These are phyloP conservation scores for Phaeosphaeria sp. DNA, from an alignment of 2,329 filamentous ascomycete species.

Conservation along the genomic window DNA sequence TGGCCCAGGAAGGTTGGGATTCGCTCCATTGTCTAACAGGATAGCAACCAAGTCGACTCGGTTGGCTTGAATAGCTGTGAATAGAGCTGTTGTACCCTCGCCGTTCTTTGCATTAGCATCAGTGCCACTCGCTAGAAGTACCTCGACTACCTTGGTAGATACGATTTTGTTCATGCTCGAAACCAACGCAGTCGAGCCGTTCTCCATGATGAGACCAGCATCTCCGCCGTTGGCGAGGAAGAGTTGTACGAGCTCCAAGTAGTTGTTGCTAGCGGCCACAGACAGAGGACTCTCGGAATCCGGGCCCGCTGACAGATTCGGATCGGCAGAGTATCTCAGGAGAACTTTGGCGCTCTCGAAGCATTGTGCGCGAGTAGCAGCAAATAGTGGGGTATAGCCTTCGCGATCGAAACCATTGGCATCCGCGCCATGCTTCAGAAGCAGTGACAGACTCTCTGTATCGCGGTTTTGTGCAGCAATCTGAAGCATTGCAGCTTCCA, in stretches of 20 bases:
- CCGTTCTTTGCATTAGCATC: conserved; percentile 66
- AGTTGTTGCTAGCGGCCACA: conserved; percentile 58
- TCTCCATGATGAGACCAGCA: conserved; percentile 59
- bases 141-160: conserved; percentile 61
- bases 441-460: conserved; percentile 32
- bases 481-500: conserved; percentile 41
- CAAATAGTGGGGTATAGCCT: conserved; percentile 36
- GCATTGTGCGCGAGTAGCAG: conserved; percentile 34
- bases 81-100: conserved; percentile 68
- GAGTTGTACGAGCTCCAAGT: conserved; percentile 64
- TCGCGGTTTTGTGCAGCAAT: conserved; percentile 40
- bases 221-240: conserved; percentile 68
- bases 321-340: conserved; percentile 32
- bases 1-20: conserved; percentile 72
- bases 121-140: conserved; percentile 66
- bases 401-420: conserved; percentile 40
- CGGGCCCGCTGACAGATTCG: conserved; percentile 43
- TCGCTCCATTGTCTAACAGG: conserved; percentile 65
- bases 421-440: conserved; percentile 39
- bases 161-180: conserved; percentile 66
- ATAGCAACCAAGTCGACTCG: conserved; percentile 63
- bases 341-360: conserved; percentile 55
- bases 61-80: conserved; percentile 64
- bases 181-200: conserved; percentile 68
- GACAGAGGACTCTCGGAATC: conserved; percentile 64